Percentiles rank a stretch among this genome's conserved stretches.
Conservation (phyloP, 139 green algal genomes). For the Pseudopediastrum boryanum region DNA sequence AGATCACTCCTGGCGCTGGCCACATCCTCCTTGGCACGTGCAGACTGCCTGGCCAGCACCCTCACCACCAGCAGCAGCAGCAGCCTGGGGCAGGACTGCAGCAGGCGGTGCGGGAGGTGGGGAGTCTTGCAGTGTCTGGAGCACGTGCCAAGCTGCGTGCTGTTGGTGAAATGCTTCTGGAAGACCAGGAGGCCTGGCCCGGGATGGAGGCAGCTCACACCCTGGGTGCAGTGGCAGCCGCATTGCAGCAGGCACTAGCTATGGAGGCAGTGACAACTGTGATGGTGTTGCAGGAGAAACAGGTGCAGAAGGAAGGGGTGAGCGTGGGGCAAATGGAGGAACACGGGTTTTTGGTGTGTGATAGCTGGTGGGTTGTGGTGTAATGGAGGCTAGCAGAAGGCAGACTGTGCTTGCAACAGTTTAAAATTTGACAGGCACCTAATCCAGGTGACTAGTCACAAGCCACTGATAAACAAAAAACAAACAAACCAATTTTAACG, state of each 20-base stretch:
- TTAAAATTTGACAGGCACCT: too few relatives aligned
- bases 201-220: conserved; percentile 46
- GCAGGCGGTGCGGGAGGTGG: conserved; percentile 43
- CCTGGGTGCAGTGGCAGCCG: conserved; percentile 35
- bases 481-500: too few relatives aligned
- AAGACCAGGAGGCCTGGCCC: neutral
- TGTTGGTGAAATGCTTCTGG: conserved; percentile 30
- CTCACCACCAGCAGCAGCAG: too few relatives aligned
- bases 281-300: conserved; percentile 47
- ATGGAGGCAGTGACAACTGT: conserved; percentile 55
- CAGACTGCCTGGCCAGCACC: too few relatives aligned
- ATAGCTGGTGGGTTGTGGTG: too few relatives aligned
- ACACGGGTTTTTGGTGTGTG: too few relatives aligned
- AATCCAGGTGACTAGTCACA: too few relatives aligned
- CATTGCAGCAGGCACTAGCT: conserved; percentile 38
- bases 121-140: conserved; percentile 37
- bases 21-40: too few relatives aligned
- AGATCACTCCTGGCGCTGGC: too few relatives aligned
- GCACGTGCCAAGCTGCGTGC: conserved; percentile 11
- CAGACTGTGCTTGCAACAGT: neutral
- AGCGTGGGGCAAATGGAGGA: too few relatives aligned
- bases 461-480: too few relatives aligned
- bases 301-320: conserved; percentile 31
- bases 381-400: too few relatives aligned
- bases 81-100: conserved; percentile 43